These are phyloP conservation scores for Globisporangium yorkense DNA, from an alignment of 352 stramenopile genomes.

Conservation along the genomic window DNA sequence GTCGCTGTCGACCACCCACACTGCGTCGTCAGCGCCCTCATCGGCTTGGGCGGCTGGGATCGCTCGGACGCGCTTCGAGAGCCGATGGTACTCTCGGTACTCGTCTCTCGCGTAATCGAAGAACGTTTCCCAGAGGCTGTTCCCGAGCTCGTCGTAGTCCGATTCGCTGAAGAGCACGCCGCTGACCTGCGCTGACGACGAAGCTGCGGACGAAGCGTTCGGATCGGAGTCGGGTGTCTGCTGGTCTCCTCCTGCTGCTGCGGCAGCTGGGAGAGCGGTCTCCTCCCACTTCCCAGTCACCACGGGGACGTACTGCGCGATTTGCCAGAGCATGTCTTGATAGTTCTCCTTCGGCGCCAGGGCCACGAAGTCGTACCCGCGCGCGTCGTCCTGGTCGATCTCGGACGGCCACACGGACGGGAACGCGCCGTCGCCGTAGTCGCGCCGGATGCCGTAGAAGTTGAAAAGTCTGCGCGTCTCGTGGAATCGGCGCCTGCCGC, in stretches of 20 bases:
- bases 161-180: constrained; percentile 28
- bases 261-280: constrained; percentile 1
- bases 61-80: constrained; percentile 51
- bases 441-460: constrained; percentile 87
- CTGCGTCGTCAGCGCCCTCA: background rate
- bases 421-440: constrained; percentile 90
- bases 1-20: background rate
- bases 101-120: constrained; percentile 52
- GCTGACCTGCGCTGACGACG: background rate
- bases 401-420: constrained; percentile 88
- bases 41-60: background rate
- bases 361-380: constrained; percentile 63
- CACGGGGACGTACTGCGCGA: constrained; percentile 50
- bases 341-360: constrained; percentile 52
- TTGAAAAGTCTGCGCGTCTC: constrained; percentile 84
- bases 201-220: background rate
- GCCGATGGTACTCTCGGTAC: constrained; percentile 61
- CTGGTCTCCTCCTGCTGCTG: background rate
- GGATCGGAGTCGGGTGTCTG: background rate
- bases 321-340: constrained; percentile 57
- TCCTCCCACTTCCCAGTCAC: constrained; percentile 29
- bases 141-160: constrained; percentile 44
- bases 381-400: constrained; percentile 65
- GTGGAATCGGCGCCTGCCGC: constrained; percentile 73
- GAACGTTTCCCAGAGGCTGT: constrained; percentile 61